A percentile compares a stretch with the other conserved stretches of the same genome.
These are phyloP conservation scores for Striga hermonthica DNA, from an alignment of 305 asterid species.

Conservation along the genomic window DNA sequence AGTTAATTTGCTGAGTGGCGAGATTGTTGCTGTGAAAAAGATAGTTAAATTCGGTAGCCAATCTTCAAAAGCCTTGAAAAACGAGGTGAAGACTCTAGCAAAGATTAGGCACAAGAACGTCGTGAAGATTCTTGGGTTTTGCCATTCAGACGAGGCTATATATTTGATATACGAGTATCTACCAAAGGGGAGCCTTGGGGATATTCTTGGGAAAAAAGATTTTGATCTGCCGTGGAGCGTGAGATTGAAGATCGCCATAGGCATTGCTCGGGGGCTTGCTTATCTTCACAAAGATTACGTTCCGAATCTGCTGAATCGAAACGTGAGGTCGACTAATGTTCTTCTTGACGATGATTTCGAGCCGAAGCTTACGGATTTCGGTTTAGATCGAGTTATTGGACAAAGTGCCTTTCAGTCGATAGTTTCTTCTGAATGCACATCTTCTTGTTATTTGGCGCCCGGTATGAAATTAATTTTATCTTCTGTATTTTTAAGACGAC, in stretches of 20 bases:
- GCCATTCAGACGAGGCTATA: slow-evolving; percentile 56
- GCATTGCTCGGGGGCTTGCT: slow-evolving; percentile 79
- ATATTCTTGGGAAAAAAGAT: slow-evolving; percentile 45
- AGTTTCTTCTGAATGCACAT: slow-evolving; percentile 46
- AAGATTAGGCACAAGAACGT: slow-evolving; percentile 77
- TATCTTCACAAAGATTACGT: slow-evolving; percentile 76
- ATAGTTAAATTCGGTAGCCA: slow-evolving; percentile 44
- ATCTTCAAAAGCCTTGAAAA: slow-evolving; percentile 55
- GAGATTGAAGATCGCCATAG: slow-evolving; percentile 64
- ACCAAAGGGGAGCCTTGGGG: slow-evolving; percentile 71
- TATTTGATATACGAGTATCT: slow-evolving; percentile 70
- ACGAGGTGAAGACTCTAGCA: slow-evolving; percentile 70
- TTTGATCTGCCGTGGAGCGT: slow-evolving; percentile 57
- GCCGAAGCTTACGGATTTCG: slow-evolving; percentile 75
- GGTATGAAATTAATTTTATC: slow-evolving; percentile 48
- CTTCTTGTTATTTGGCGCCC: slow-evolving; percentile 73
- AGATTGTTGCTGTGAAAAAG: slow-evolving; percentile 65
- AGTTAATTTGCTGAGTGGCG: slow-evolving; percentile 71
- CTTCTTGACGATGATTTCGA: slow-evolving; percentile 69
- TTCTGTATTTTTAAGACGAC: not conserved
- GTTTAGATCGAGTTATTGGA: slow-evolving; percentile 61
- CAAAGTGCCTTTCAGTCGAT: slow-evolving; percentile 50
- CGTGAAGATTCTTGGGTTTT: slow-evolving; percentile 67
- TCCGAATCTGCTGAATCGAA: slow-evolving; percentile 68
- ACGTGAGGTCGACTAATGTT: slow-evolving; percentile 63